Conservation (phyloP, 1,284 basidiomycete genomes). For the Trichosporon asahii region DNA sequence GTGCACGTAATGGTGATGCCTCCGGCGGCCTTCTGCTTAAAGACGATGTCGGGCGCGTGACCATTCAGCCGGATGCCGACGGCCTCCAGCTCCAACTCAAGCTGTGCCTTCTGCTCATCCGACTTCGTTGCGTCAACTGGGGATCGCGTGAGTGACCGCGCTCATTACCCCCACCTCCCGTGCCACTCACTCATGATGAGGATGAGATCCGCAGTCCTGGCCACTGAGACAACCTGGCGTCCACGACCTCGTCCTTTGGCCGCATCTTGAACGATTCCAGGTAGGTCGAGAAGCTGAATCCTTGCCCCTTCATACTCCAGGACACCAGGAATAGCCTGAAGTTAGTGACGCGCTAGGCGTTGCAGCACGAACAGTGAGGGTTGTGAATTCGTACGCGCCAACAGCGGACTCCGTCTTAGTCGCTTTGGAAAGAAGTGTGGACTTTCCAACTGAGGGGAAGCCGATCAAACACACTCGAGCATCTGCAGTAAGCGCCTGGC, state of each 20-base stretch:
- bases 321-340: conserved; percentile 85
- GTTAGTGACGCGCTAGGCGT: neutral
- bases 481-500: conserved; percentile 55
- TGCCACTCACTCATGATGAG: conserved; percentile 86
- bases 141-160: too few relatives aligned
- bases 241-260: conserved; percentile 88
- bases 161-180: too few relatives aligned
- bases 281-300: conserved; percentile 90
- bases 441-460: conserved; percentile 93
- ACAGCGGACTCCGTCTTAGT: conserved; percentile 85
- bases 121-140: conserved; percentile 96
- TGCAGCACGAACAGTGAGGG: conserved; percentile 65
- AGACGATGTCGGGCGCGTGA: conserved; percentile 70
- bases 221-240: conserved; percentile 87
- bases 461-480: conserved; percentile 90
- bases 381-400: conserved; percentile 95
- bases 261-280: conserved; percentile 96
- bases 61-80: conserved; percentile 95
- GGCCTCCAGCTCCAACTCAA: conserved; percentile 91
- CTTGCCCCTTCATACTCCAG: conserved; percentile 89
- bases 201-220: conserved; percentile 94
- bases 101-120: conserved; percentile 78
- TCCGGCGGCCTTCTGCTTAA: conserved; percentile 76
- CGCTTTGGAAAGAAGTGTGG: conserved; percentile 84
- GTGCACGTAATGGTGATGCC: conserved; percentile 86